Conservation (phyloP, 1,284 basidiomycete species). For the Malassezia sp. region DNA sequence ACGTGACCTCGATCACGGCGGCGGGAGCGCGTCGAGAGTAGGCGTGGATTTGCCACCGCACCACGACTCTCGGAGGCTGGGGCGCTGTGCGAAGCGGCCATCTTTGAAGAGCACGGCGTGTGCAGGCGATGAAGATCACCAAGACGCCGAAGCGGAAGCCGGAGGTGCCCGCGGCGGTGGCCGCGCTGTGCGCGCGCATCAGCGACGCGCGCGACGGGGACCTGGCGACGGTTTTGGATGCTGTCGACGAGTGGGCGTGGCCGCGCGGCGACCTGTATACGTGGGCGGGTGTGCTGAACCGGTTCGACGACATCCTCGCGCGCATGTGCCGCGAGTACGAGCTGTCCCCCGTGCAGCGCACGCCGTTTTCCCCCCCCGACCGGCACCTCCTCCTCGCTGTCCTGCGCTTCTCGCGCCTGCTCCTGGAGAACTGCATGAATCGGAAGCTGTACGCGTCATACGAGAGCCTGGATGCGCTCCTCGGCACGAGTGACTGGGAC, state of each 20-base stretch:
- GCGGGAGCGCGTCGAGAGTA: background rate
- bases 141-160: constrained; percentile 42
- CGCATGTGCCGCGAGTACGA: constrained; percentile 66
- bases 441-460: constrained; percentile 93
- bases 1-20: too few relatives aligned
- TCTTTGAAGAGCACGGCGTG: too few relatives aligned
- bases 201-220: constrained; percentile 30
- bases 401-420: constrained; percentile 71
- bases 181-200: constrained; percentile 28
- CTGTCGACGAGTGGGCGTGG: constrained; percentile 64
- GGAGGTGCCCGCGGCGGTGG: constrained; percentile 28
- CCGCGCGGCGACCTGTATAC: constrained; percentile 91
- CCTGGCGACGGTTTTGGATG: constrained; percentile 31
- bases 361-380: constrained; percentile 63
- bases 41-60: background rate
- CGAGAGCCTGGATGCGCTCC: constrained; percentile 82
- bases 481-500: constrained; percentile 79
- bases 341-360: constrained; percentile 52
- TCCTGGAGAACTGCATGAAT: constrained; percentile 96
- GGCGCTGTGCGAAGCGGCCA: too few relatives aligned
- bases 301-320: constrained; percentile 80
- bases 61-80: background rate
- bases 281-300: constrained; percentile 89
- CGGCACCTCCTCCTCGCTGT: constrained; percentile 69
- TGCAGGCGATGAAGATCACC: constrained; percentile 44